Evolutionary conservation across 495 filamentous ascomycete genomes (phyloP).

Genomic region (Aspergillus bridgeri): DNA sequence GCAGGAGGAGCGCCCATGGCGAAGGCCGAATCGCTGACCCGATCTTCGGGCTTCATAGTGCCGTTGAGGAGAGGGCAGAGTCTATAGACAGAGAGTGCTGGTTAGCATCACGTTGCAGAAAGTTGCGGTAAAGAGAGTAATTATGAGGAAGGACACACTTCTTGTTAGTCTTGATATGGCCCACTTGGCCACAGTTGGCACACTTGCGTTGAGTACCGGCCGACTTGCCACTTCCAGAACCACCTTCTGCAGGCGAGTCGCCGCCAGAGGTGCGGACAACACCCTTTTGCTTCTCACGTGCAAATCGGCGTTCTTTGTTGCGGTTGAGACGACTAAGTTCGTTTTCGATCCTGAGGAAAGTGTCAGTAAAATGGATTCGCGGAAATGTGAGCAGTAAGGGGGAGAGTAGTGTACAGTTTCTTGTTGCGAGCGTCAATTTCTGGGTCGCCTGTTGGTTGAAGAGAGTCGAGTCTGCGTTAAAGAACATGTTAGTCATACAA

Average conservation of each 20-base stretch:
- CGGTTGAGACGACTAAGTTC: constrained; percentile 80
- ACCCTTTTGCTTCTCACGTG: constrained; percentile 86
- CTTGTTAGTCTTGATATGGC: constrained; percentile 99
- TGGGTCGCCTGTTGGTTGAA: constrained; percentile 70
- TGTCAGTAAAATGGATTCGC: background rate
- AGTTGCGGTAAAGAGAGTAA: constrained; percentile 6
- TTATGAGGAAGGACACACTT: constrained; percentile 53
- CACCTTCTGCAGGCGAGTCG: constrained; percentile 41
- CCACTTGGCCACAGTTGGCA: constrained; percentile 91
- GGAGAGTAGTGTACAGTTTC: constrained; percentile 37
- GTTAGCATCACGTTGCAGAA: constrained; percentile 9
- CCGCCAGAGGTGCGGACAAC: constrained; percentile 38
- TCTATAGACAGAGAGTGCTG: constrained; percentile 37
- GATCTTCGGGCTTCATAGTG: constrained; percentile 69
- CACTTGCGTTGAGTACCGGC: constrained; percentile 85
- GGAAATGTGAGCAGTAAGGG: background rate
- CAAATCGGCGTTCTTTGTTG: constrained; percentile 87
- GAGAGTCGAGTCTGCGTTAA: constrained; percentile 46
- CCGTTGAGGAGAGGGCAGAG: constrained; percentile 91
- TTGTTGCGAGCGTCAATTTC: constrained; percentile 64
- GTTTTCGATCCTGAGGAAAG: constrained; percentile 54
- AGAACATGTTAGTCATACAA: constrained; percentile 6
- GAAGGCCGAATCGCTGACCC: constrained; percentile 50
- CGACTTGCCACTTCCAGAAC: constrained; percentile 46
- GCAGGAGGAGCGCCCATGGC: constrained; percentile 48